Percentiles rank a stretch among this genome's conserved stretches.
phyloP scores from a whole-genome alignment of 2,329 filamentous ascomycete genomes.

The Zymoseptoria crescenta region DNA sequence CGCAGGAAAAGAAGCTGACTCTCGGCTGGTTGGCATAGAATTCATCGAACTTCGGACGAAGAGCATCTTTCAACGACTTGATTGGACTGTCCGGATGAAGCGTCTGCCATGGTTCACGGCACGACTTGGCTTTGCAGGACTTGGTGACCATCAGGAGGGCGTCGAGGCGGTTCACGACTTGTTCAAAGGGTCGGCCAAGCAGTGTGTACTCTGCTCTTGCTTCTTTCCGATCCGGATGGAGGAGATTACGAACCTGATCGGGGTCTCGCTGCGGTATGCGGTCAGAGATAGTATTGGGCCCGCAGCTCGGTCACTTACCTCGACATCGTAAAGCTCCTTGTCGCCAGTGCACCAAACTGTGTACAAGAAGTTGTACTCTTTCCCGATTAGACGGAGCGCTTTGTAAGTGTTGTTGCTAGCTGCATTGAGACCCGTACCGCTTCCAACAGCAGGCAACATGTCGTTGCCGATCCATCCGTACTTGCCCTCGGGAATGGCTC shows the following conservation, averaged over 20 bases:
- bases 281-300: neutral
- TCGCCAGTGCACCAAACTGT: constrained; percentile 63
- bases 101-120: constrained; percentile 25
- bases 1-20: constrained; percentile 48
- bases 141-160: constrained; percentile 29
- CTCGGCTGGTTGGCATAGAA: constrained; percentile 31
- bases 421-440: constrained; percentile 5
- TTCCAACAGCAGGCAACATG: neutral
- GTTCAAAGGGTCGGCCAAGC: constrained; percentile 13
- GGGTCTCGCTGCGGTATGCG: constrained; percentile 13
- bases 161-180: constrained; percentile 24
- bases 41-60: constrained; percentile 22
- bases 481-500: constrained; percentile 22
- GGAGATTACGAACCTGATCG: constrained; percentile 19
- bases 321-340: constrained; percentile 54
- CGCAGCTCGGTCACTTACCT: neutral
- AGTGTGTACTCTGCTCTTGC: constrained; percentile 12
- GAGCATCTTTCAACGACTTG: constrained; percentile 20
- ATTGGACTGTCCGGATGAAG: constrained; percentile 27
- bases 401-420: constrained; percentile 28
- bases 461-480: constrained; percentile 20
- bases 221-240: constrained; percentile 3
- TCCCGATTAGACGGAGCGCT: constrained; percentile 20
- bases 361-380: constrained; percentile 54
- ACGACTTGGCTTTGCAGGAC: constrained; percentile 26